A percentile compares a stretch with the other conserved stretches of the same genome.
These are phyloP conservation scores for Penicillium sp. DNA, from an alignment of 2,329 filamentous ascomycete species.

Conservation along the genomic window DNA sequence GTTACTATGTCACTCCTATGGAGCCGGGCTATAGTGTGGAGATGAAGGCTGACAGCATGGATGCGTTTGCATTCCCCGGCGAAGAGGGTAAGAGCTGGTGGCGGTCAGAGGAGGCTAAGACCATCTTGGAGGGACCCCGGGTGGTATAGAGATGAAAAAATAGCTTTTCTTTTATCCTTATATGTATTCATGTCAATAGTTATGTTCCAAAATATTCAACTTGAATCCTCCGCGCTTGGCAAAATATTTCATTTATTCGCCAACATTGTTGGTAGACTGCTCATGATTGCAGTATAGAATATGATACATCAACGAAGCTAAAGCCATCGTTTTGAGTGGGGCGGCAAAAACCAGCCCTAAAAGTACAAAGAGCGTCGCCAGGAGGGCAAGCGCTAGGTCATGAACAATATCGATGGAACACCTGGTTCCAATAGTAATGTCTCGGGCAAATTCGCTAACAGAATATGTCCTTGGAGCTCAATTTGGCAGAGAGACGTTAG, in stretches of 20 bases:
- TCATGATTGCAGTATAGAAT: constrained; percentile 4
- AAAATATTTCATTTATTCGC: constrained; percentile 5
- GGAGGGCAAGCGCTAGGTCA: not conserved
- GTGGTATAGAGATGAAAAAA: constrained; percentile 30
- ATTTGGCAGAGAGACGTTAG: not conserved
- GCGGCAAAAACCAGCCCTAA: constrained; percentile 5
- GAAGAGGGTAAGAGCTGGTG: constrained; percentile 82
- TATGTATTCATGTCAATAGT: constrained; percentile 24
- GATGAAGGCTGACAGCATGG: constrained; percentile 91
- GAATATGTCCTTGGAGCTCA: not conserved
- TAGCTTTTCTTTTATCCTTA: constrained; percentile 11
- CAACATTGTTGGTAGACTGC: not conserved
- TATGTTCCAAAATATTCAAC: constrained; percentile 12
- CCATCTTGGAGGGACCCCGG: constrained; percentile 65
- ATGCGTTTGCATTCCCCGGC: constrained; percentile 75
- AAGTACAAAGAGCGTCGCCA: constrained; percentile 14
- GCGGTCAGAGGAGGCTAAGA: constrained; percentile 76
- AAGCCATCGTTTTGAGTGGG: constrained; percentile 6
- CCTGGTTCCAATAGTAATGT: not conserved
- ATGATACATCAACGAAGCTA: constrained; percentile 24
- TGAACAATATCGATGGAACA: not conserved
- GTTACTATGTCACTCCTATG: constrained; percentile 83
- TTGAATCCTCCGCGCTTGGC: not conserved
- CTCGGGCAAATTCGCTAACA: not conserved
- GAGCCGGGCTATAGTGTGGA: constrained; percentile 89